Evolutionary conservation across 2,329 filamentous ascomycete species (phyloP).

Genomic region (Orbilia ellipsospora): DNA sequence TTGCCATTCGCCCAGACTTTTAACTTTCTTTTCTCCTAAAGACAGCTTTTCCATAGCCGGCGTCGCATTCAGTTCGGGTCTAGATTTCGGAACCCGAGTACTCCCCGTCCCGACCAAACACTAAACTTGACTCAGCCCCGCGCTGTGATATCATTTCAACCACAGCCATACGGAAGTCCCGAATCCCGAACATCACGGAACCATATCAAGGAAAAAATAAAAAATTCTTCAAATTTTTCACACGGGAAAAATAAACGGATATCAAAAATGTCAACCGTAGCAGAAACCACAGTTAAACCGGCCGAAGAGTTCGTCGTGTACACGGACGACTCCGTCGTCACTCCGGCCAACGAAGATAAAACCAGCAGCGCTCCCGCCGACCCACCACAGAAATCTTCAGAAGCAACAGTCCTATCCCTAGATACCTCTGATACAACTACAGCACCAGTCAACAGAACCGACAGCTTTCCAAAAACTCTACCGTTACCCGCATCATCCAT

Average conservation of each 20-base stretch:
- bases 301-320: slow-evolving; percentile 52
- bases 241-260: slow-evolving; percentile 5
- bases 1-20: slow-evolving; percentile 26
- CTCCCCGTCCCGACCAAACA: slow-evolving; percentile 18
- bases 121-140: slow-evolving; percentile 37
- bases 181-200: slow-evolving; percentile 36
- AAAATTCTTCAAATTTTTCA: slow-evolving; percentile 9
- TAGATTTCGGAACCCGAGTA: slow-evolving; percentile 32
- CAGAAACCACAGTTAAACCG: slow-evolving; percentile 41
- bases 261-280: slow-evolving; percentile 32
- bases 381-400: slow-evolving; percentile 12
- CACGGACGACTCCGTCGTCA: slow-evolving; percentile 27
- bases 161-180: slow-evolving; percentile 44
- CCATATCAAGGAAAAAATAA: slow-evolving; percentile 5
- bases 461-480: slow-evolving; percentile 52
- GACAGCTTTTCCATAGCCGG: not conserved
- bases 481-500: slow-evolving; percentile 51
- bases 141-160: slow-evolving; percentile 52
- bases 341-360: slow-evolving; percentile 36
- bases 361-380: slow-evolving; percentile 25
- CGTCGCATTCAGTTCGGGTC: not conserved
- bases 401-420: slow-evolving; percentile 27
- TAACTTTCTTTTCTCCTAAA: not conserved
- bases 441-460: slow-evolving; percentile 31
- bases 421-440: slow-evolving; percentile 36